Evolutionary conservation across 2,329 filamentous ascomycete species (phyloP).

Genomic region (Pseudogymnoascus sp.): DNA sequence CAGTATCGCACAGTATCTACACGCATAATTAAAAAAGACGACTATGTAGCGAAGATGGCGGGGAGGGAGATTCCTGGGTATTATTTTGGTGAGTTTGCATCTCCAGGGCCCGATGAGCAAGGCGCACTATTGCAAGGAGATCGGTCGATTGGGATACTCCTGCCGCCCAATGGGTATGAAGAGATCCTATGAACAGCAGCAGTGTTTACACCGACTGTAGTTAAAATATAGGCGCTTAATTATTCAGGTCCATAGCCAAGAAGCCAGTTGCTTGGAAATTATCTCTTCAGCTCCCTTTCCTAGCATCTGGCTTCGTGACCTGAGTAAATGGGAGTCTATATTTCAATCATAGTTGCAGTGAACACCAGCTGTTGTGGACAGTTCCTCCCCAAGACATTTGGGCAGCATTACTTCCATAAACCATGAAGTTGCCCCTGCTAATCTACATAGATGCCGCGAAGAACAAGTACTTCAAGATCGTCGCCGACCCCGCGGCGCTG

Average conservation of each 20-base stretch:
- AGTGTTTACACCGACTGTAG: neutral
- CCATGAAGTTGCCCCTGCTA: neutral
- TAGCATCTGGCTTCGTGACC: neutral
- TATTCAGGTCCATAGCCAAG: slow-evolving; percentile 16
- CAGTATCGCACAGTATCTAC: neutral
- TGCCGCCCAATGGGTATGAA: neutral
- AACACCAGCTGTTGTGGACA: neutral
- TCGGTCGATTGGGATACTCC: slow-evolving; percentile 26
- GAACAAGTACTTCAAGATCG: slow-evolving; percentile 60
- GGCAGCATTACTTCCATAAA: neutral
- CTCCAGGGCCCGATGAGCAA: too few relatives aligned
- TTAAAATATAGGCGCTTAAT: slow-evolving; percentile 49
- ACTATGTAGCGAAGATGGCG: neutral
- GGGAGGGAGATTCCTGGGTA: slow-evolving; percentile 6
- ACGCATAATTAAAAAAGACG: neutral
- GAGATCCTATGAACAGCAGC: neutral
- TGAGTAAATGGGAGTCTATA: slow-evolving; percentile 44
- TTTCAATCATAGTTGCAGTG: slow-evolving; percentile 35
- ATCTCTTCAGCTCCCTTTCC: neutral
- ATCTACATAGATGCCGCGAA: slow-evolving; percentile 42
- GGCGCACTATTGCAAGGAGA: too few relatives aligned
- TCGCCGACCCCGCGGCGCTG: slow-evolving; percentile 43
- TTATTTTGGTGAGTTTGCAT: neutral
- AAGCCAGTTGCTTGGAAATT: neutral
- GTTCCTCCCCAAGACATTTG: neutral